Evolutionary conservation across 2,329 filamentous ascomycete genomes (phyloP).

Genomic region (Tolypocladium nubicola): DNA sequence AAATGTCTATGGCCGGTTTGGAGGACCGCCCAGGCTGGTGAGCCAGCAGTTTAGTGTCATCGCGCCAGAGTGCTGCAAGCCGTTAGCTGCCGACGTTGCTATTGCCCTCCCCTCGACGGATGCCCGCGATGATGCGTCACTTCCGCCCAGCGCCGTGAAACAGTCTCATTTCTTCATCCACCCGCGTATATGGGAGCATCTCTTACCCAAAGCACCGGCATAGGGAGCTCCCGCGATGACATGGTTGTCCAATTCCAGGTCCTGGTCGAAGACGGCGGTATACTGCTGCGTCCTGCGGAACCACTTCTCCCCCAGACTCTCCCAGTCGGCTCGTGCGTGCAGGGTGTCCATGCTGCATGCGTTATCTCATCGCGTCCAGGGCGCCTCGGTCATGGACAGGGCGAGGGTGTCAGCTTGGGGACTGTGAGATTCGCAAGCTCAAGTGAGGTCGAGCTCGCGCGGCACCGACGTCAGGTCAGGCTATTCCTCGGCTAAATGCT

Average conservation of each 20-base stretch:
- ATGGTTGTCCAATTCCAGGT: constrained; percentile 92
- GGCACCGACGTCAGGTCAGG: constrained; percentile 4
- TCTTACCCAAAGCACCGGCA: constrained; percentile 78
- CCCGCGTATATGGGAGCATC: constrained; percentile 12
- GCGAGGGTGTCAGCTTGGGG: background rate
- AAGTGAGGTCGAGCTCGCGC: background rate
- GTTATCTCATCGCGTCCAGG: constrained; percentile 19
- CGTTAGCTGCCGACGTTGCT: background rate
- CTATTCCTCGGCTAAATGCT: constrained; percentile 23
- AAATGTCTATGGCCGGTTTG: constrained; percentile 85
- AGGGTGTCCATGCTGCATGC: constrained; percentile 39
- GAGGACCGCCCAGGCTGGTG: constrained; percentile 61
- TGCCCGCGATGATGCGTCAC: no score
- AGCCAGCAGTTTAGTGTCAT: constrained; percentile 73
- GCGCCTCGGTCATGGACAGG: background rate
- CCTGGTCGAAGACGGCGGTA: constrained; percentile 83
- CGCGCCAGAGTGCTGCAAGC: constrained; percentile 67
- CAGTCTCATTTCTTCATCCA: background rate
- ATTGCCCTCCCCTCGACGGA: background rate
- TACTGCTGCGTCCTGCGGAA: constrained; percentile 94
- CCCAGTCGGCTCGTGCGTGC: constrained; percentile 80
- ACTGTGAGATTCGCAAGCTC: background rate
- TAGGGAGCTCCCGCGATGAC: constrained; percentile 85
- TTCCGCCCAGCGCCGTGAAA: no score
- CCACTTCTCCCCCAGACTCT: constrained; percentile 84